Evolutionary conservation across 2,329 filamentous ascomycete species (phyloP), one percentile per base, ranked within the genome.

Genomic region (Ophiostoma fasciatum): DNA sequence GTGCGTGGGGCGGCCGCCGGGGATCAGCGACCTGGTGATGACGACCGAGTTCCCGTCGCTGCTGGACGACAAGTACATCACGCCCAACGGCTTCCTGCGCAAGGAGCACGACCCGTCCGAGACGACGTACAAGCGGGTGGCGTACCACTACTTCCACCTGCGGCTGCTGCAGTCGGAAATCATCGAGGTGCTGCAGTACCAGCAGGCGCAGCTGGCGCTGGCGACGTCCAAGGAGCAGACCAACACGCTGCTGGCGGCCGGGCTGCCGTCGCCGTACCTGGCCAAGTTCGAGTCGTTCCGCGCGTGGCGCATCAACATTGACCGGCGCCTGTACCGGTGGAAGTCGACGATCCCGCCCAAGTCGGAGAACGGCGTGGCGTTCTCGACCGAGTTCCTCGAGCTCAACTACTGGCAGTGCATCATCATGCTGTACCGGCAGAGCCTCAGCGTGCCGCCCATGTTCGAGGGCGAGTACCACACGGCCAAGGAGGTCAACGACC

Each of bases 371-470:
- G 87, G 87, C 1, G 90, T 96, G 3, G 75, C 75, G 4, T 96
- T 96, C 53, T 85, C 82, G 1, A 76, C 82, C 2, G 80, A 94
- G 38, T 94, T 96, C 49, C 60, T 94, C 5, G 84, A 94, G 49
- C 67, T 96, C 42, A 96, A 96, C 55, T 96, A 96, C 57, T 96
- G 88, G 87, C 88, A 94, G 54, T 84, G 85, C 4, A 77, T 96
- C 42, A 92, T 94, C 46, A 85, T 94, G 78, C 70, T 96, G 15
- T 96, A 96, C 54, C 70, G 88, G 37, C 88, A 94, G 56, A 90
- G 85, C 54, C 58, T 94, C 42, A 80, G 82, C 33, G 82, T 94
- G 14, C 88, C 88, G 1, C 74, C 80, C 28, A 75, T 85, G 50
- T 75, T 96, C 39, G 83, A 87, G 36, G 76, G 76, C 36, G 88